Base-by-base conservation (phyloP, 75 land plant species). In the Selaginella tamariscina region DNA sequence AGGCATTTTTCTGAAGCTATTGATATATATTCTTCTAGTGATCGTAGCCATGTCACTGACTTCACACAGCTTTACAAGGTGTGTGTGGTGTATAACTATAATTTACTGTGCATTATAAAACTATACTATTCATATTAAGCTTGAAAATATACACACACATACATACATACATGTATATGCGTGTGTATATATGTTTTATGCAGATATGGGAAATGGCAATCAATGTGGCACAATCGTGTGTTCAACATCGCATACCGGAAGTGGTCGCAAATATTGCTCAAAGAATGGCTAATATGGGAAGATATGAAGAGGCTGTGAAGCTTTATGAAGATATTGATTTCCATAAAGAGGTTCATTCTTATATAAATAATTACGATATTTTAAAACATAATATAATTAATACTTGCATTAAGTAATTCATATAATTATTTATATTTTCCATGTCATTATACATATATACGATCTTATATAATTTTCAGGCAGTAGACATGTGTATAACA, bases 171-270 rank as follows among this genome's bases (percentile, higher is more conserved):
- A 49, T 49, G 18, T 49, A 49, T 49, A 29, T 60, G 28, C 28
- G 28, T 32, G 44, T 65, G n/a, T 22, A 1, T 72, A 65, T 49
- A 11, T 29, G 9, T 15, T 68, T 2, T 20, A 5, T 64, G 2
- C 65, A 77, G 79, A 74, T 73, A 30, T 77, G 79, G 79, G 70
- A 68, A 24, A 68, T 56, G 59, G 75, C 79, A 20, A 26, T 77
- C 2, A 68, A 32, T 30, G 55, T 77, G 67, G 75, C 79, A 5
- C 66, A 77, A 56, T 71, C 71, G 21, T 33, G 29, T 73, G 79
- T 68, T 22, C 65, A 54, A 30, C 55, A 63, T 18, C 74, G 79
- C 28, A 54, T 77, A 0, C 64, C 76, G 23, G 79, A 77, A 60
- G 79, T 77, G 24, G 59, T 77, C 2, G 39, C 32, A 32, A 32